Conservation (phyloP, 2,329 filamentous ascomycete species). For the Uncinocarpus reesii region DNA sequence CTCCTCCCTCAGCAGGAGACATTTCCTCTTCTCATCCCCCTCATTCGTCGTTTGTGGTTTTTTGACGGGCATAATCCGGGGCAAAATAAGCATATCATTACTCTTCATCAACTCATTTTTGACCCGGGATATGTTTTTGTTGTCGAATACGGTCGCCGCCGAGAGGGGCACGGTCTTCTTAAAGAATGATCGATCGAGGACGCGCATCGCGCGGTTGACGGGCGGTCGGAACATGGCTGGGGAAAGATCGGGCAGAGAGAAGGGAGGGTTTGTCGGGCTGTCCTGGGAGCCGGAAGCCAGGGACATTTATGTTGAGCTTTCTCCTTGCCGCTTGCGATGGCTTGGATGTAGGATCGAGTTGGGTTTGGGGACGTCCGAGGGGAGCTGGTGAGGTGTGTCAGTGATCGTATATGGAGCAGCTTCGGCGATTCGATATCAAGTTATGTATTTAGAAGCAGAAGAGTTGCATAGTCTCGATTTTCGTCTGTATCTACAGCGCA, state of each 20-base stretch:
- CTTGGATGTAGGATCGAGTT: no score
- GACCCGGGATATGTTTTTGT: slow-evolving; percentile 62
- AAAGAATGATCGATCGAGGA: slow-evolving; percentile 77
- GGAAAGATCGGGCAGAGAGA: background rate
- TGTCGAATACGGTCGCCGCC: slow-evolving; percentile 67
- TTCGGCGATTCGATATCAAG: no score
- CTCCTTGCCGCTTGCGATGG: background rate
- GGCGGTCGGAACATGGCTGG: slow-evolving; percentile 62
- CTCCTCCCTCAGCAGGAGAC: slow-evolving; percentile 31
- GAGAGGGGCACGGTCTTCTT: slow-evolving; percentile 62
- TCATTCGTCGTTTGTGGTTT: slow-evolving; percentile 47
- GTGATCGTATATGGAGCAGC: no score
- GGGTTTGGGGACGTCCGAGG: no score
- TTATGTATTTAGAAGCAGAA: no score
- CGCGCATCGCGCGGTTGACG: slow-evolving; percentile 65
- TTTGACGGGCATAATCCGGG: slow-evolving; percentile 54
- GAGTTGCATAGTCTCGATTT: no score
- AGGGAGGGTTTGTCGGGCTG: background rate
- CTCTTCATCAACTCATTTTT: slow-evolving; percentile 56
- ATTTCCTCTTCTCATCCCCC: slow-evolving; percentile 30
- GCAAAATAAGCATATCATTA: slow-evolving; percentile 55
- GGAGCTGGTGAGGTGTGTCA: no score
- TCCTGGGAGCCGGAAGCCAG: slow-evolving; percentile 1
- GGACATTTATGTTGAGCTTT: slow-evolving; percentile 10
- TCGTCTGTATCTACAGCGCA: no score